These are phyloP conservation scores for Hordeum marinum DNA, from an alignment of 176 grass and related monocot genomes.

Conservation along the genomic window DNA sequence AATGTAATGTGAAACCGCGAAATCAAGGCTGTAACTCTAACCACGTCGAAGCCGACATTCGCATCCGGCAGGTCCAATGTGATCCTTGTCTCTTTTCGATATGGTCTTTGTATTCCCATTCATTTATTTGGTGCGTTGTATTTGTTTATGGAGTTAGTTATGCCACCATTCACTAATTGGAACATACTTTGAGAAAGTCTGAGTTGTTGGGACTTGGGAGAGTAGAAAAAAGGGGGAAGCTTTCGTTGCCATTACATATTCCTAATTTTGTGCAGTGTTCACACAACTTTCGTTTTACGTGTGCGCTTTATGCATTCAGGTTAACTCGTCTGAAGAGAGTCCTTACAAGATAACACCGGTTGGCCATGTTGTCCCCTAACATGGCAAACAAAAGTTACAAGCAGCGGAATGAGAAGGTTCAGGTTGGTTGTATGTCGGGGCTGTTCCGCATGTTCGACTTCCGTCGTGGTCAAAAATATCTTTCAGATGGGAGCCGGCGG, in stretches of 20 bases:
- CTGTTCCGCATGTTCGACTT: constrained; percentile 85
- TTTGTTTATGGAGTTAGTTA: constrained; percentile 13
- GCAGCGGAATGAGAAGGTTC: constrained; percentile 24
- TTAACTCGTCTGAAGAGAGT: constrained; percentile 20
- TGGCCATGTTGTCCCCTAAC: constrained; percentile 38
- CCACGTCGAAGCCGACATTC: not conserved
- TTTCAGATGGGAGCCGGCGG: constrained; percentile 53
- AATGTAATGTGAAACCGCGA: not conserved
- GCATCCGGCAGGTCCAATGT: not conserved
- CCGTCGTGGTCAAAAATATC: constrained; percentile 56
- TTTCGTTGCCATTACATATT: not conserved
- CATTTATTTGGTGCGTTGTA: not conserved
- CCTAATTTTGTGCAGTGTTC: not conserved
- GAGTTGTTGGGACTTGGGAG: constrained; percentile 2
- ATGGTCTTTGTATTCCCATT: constrained; percentile 8
- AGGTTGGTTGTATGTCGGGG: constrained; percentile 63
- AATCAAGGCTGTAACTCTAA: not conserved
- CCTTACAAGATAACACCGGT: constrained; percentile 6
- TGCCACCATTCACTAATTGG: not conserved
- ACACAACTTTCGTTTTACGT: constrained; percentile 9
- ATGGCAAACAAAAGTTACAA: constrained; percentile 62
- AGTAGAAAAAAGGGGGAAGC: not conserved
- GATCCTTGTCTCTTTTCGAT: not conserved
- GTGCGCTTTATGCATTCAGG: constrained; percentile 19
- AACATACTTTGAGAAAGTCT: constrained; percentile 5